Conservation (phyloP, 192 early-diverging fungal species). For the Chytriomyces sp. region DNA sequence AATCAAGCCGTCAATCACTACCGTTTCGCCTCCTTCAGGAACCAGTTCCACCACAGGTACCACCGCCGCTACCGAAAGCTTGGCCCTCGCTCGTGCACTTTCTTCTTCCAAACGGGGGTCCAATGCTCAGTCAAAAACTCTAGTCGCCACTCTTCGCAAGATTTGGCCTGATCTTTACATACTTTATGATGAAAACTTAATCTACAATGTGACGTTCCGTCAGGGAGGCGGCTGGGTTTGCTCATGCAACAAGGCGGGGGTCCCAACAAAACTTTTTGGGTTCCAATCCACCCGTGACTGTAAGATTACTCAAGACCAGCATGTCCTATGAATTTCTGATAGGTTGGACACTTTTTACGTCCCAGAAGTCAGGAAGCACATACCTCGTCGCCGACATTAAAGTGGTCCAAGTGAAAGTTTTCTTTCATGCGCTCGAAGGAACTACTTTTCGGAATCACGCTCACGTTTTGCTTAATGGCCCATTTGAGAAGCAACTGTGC, state of each 20-base stretch:
- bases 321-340: conserved; percentile 18
- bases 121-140: too few relatives aligned
- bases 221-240: too few relatives aligned
- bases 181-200: too few relatives aligned
- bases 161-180: too few relatives aligned
- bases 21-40: too few relatives aligned
- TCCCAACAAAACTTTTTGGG: conserved; percentile 46
- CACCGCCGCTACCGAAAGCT: too few relatives aligned
- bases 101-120: too few relatives aligned
- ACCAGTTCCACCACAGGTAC: too few relatives aligned
- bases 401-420: conserved; percentile 39
- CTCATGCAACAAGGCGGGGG: conserved; percentile 30
- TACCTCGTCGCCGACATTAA: background rate
- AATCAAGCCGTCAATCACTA: too few relatives aligned
- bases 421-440: conserved; percentile 32
- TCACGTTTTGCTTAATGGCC: conserved; percentile 24
- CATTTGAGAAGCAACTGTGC: conserved; percentile 47
- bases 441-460: conserved; percentile 44
- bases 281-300: background rate
- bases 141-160: too few relatives aligned
- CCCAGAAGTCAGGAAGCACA: background rate
- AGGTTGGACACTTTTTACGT: background rate
- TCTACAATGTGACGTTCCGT: too few relatives aligned
- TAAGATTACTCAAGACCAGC: conserved; percentile 15
- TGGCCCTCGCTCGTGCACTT: too few relatives aligned